Evolutionary conservation across 164 flowering plant genomes (phyloP).

Genomic region (Magnolia officinalis): DNA sequence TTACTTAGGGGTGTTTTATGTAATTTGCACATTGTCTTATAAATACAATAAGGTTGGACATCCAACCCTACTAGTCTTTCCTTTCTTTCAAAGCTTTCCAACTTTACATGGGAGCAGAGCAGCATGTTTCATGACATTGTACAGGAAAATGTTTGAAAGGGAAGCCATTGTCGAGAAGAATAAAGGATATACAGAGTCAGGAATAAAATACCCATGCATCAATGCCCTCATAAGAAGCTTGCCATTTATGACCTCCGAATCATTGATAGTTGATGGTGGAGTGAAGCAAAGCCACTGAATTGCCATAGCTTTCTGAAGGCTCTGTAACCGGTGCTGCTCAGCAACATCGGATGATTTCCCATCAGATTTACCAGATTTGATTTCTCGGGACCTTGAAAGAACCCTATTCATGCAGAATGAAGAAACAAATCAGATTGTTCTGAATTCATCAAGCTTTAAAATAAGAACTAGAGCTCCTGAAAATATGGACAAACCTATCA

Average conservation of each 20-base stretch:
- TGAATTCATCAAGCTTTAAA: not conserved
- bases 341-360: constrained; percentile 55
- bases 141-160: not conserved
- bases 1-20: no score
- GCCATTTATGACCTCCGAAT: constrained; percentile 47
- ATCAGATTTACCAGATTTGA: constrained; percentile 52
- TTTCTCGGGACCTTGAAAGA: constrained; percentile 81
- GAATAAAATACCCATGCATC: constrained; percentile 63
- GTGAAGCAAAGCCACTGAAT: constrained; percentile 98
- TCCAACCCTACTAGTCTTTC: no score
- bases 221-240: constrained; percentile 78
- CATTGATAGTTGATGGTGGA: constrained; percentile 77
- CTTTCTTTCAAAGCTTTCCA: no score
- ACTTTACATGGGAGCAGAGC: no score
- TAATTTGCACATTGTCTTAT: no score
- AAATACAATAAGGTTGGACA: no score
- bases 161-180: not conserved
- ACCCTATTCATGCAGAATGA: constrained; percentile 47
- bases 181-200: no score
- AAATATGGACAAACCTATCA: constrained; percentile 58
- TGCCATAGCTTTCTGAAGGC: constrained; percentile 84
- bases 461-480: not conserved
- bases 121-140: not conserved
- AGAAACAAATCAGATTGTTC: not conserved
- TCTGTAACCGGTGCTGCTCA: constrained; percentile 82